Evolutionary conservation across 495 filamentous ascomycete species (phyloP), one percentile per base, ranked within the genome.

Genomic region (Chlorociboria aeruginascens): DNA sequence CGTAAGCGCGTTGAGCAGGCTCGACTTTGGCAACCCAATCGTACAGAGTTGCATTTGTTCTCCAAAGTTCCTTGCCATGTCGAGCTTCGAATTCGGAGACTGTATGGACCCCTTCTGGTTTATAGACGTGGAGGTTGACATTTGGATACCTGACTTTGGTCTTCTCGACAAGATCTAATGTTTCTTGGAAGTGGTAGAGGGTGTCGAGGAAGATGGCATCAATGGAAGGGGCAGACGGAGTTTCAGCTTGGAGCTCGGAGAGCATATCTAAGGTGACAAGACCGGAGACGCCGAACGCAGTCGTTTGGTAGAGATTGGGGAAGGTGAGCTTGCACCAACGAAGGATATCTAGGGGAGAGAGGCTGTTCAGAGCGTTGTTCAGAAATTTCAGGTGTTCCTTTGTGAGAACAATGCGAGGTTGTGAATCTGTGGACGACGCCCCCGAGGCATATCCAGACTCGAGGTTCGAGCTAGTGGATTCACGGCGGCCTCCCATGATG

Each of bases 21-120:
- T 98, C 92, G 14, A 97, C 92, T 69, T 98, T 98, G 66, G 89
- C 92, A 42, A 89, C 71, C 77, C 84, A 98, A 75, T 98, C 92
- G 68, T 98, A 98, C 35, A 87, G 74, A 57, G 95, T 83, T 35
- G 88, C 74, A 47, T 90, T 84, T 8, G 70, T 76, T 60, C 95
- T 83, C 83, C 89, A 98, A 11, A 98, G 71, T 43, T 77, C 79
- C 60, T 81, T 69, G 61, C 93, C 90, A 61, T 95, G 84, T 59
- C 78, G 79, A 44, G 73, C 65, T 60, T 84, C 81, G 59, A 98
- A 96, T 43, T 95, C 81, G 16, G 74, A 71, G 40, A 78, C 72
- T 1, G 73, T 85, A 32, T 81, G 73, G 48, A 72, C 70, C 32
- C 79, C 84, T 38, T 77, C 71, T 9, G 92, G 92, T 72, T 85